These are phyloP conservation scores for Microcyclospora pomicola DNA, from an alignment of 2,329 filamentous ascomycete genomes.

Conservation along the genomic window DNA sequence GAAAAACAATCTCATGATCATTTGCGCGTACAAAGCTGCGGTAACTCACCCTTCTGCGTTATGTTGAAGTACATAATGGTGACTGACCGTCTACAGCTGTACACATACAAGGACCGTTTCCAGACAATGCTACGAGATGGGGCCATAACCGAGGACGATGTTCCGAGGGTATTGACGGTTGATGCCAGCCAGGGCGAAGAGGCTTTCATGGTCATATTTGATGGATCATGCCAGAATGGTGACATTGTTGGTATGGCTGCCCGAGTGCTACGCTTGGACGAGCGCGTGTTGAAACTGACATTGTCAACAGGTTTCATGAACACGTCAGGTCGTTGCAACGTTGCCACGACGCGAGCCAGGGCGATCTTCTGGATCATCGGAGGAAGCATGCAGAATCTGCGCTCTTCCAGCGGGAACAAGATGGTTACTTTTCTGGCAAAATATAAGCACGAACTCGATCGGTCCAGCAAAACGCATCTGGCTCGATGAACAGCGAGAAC, in stretches of 20 bases:
- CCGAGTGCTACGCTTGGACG: neutral
- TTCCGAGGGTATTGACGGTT: conserved; percentile 8
- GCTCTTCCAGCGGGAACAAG: neutral
- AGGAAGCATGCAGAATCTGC: neutral
- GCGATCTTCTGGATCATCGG: conserved; percentile 10
- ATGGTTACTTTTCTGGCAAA: neutral
- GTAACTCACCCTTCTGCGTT: conserved; percentile 1
- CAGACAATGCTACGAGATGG: neutral
- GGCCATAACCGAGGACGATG: neutral
- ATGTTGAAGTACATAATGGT: neutral
- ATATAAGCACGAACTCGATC: conserved; percentile 2
- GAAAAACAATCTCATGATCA: conserved; percentile 7
- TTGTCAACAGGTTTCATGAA: conserved; percentile 7
- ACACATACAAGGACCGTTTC: conserved; percentile 1
- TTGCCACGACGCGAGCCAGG: conserved; percentile 11
- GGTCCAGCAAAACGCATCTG: too few species aligned
- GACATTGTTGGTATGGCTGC: conserved; percentile 1
- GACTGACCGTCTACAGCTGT: conserved; percentile 1
- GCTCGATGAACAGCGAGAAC: too few species aligned
- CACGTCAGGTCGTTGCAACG: conserved; percentile 7
- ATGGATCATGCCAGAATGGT: conserved; percentile 5
- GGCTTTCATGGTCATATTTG: conserved; percentile 8
- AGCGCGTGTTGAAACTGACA: neutral
- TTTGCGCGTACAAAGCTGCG: conserved; percentile 7
- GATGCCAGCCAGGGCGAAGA: conserved; percentile 9